Evolutionary conservation across 2,329 filamentous ascomycete genomes (phyloP), one percentile per base, ranked within the genome.

Genomic region (Neocatenulostroma microsporum): DNA sequence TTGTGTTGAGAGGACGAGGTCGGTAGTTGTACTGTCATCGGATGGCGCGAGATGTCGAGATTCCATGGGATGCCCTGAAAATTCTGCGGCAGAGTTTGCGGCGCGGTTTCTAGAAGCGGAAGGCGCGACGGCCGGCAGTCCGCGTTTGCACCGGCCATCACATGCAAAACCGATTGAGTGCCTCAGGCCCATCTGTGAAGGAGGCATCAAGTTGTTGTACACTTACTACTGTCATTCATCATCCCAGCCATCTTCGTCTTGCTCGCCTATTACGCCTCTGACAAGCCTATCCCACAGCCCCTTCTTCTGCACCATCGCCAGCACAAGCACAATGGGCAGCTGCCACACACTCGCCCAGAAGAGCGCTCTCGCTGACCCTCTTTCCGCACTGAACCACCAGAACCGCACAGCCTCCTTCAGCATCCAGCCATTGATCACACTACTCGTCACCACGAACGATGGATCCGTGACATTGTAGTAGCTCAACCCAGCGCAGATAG

Each of bases 261-360:
- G 75, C 14, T 74, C 69, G 2, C 73, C 69, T 1, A 69, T 68
- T 0, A 84, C 63, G 38, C 76, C 75, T 38, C 70, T 74, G 78
- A 82, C 89, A n/a, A 89, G 76, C 12, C 87, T 73, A 46, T 78
- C 74, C 86, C 85, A 91, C 63, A 94, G 73, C 0, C 88, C 89
- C 66, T 87, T 94, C 73, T 98, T 98, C 62, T 94, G 85, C 37
- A 83, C 75, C 62, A 96, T 80, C 3, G 87, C 89, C 42, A 95
- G 68, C 30, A 95, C 86, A 70, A 98, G 78, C 27, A 96, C 73
- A 18, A 82, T 82, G 0, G 91, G 91, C 31, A 98, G 62, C 64
- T 95, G 88, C 91, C 89, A 96, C 8, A 98, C 86, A 59, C 86
- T 94, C 2, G 91, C 88, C 91, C 91, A 98, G 62, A 98, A 98